Conservation (phyloP, 768 basidiomycete species). For the Pluteus cervinus region DNA sequence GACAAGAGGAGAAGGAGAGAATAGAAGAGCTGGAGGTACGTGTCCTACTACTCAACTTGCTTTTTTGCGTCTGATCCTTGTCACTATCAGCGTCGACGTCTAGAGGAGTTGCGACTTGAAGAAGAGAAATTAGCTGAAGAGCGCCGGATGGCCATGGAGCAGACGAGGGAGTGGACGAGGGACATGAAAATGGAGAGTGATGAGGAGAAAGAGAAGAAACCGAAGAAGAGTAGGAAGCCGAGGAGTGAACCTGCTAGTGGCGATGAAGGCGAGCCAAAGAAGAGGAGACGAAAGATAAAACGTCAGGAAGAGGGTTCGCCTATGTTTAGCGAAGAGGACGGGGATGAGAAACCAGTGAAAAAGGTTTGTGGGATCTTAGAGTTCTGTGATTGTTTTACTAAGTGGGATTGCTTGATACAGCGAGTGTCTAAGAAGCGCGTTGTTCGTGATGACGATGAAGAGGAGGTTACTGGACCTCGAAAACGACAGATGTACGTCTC, state of each 20-base stretch:
- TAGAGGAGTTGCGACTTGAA: constrained; percentile 60
- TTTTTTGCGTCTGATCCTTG: constrained; percentile 1
- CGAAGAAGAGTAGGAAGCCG: constrained; percentile 49
- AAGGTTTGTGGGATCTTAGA: constrained; percentile 32
- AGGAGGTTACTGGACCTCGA: constrained; percentile 50
- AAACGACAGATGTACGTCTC: constrained; percentile 71
- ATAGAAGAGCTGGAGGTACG: constrained; percentile 62
- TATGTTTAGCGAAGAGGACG: constrained; percentile 69
- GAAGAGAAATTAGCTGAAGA: constrained; percentile 79
- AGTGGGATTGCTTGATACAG: constrained; percentile 20
- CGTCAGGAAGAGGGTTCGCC: constrained; percentile 63
- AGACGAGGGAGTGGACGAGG: constrained; percentile 73
- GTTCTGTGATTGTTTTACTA: constrained; percentile 6
- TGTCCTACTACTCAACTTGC: constrained; percentile 6
- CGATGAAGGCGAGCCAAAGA: constrained; percentile 64
- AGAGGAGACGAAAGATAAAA: constrained; percentile 64
- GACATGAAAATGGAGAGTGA: constrained; percentile 67
- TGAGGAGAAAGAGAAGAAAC: constrained; percentile 69
- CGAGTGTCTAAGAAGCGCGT: constrained; percentile 65
- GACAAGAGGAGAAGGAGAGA: constrained; percentile 75
- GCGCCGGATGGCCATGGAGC: constrained; percentile 68
- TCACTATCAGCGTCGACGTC: constrained; percentile 43
- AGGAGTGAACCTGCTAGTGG: constrained; percentile 47
- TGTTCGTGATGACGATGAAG: constrained; percentile 77
- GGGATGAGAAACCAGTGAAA: constrained; percentile 55